Conservation (phyloP, 345 rosid genomes). For the Bretschneidera sinensis region DNA sequence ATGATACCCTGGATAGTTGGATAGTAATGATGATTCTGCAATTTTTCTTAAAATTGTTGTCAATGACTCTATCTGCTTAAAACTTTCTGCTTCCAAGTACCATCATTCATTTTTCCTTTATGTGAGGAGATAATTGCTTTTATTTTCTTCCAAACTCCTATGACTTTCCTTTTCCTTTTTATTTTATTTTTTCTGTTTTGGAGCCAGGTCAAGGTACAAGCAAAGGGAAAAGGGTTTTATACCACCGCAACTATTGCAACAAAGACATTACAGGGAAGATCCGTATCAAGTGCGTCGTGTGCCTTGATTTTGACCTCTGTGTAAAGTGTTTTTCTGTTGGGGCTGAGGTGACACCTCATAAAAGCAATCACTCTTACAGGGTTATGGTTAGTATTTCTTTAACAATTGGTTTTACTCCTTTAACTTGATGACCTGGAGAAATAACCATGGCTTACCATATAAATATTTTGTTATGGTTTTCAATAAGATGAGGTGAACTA, state of each 20-base stretch:
- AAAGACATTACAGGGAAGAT: conserved; percentile 89
- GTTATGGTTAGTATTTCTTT: conserved; percentile 73
- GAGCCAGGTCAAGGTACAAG: conserved; percentile 62
- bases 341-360: conserved; percentile 87
- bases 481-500: neutral
- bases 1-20: too few relatives aligned
- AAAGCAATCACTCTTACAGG: conserved; percentile 76
- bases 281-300: conserved; percentile 83
- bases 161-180: neutral
- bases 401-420: too few relatives aligned
- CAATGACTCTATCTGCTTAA: too few relatives aligned
- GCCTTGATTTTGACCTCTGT: conserved; percentile 97
- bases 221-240: conserved; percentile 81
- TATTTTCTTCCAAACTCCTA: conserved; percentile 6
- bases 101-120: neutral
- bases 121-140: neutral
- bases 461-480: neutral
- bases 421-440: too few relatives aligned
- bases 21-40: too few relatives aligned
- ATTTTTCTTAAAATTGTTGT: too few relatives aligned
- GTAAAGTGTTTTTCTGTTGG: conserved; percentile 95
- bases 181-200: neutral
- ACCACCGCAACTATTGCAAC: conserved; percentile 96
- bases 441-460: neutral
- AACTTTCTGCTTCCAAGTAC: too few relatives aligned